Evolutionary conservation across 192 early-diverging fungal genomes (phyloP).

Genomic region (Umbelopsis sp.): DNA sequence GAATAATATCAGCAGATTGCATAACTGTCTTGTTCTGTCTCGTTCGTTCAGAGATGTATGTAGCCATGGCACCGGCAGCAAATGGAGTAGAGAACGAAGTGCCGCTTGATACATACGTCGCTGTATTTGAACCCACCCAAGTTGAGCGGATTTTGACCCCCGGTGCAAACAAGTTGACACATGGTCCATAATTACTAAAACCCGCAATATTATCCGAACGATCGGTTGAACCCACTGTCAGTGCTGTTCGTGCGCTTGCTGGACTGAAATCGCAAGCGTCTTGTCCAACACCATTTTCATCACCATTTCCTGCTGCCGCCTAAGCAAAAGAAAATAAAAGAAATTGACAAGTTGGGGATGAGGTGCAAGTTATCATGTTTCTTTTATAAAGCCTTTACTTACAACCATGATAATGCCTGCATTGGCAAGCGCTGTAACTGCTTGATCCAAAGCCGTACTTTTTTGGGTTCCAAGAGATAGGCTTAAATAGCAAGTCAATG

Average conservation of each 20-base stretch:
- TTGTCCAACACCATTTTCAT: conserved; percentile 42
- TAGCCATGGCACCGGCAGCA: conserved; percentile 33
- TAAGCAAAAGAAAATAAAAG: neutral
- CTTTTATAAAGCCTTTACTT: neutral
- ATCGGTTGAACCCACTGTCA: conserved; percentile 54
- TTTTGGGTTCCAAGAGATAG: conserved; percentile 45
- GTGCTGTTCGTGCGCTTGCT: conserved; percentile 40
- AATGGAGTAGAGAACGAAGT: conserved; percentile 45
- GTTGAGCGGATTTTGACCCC: conserved; percentile 30
- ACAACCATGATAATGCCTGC: conserved; percentile 43
- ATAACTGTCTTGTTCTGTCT: neutral
- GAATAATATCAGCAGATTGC: neutral
- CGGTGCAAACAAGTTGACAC: conserved; percentile 55
- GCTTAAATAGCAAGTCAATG: conserved; percentile 21
- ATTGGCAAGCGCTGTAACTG: conserved; percentile 37
- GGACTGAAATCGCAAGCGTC: conserved; percentile 55
- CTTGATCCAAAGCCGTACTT: conserved; percentile 45
- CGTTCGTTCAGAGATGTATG: neutral
- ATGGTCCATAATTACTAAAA: conserved; percentile 55
- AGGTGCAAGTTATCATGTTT: neutral
- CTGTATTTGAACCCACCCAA: neutral
- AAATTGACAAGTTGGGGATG: neutral
- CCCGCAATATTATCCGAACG: conserved; percentile 38
- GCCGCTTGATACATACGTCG: conserved; percentile 33
- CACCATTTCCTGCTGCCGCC: conserved; percentile 48